phyloP scores from a whole-genome alignment of 768 basidiomycete genomes.

The Suillus luteus region DNA sequence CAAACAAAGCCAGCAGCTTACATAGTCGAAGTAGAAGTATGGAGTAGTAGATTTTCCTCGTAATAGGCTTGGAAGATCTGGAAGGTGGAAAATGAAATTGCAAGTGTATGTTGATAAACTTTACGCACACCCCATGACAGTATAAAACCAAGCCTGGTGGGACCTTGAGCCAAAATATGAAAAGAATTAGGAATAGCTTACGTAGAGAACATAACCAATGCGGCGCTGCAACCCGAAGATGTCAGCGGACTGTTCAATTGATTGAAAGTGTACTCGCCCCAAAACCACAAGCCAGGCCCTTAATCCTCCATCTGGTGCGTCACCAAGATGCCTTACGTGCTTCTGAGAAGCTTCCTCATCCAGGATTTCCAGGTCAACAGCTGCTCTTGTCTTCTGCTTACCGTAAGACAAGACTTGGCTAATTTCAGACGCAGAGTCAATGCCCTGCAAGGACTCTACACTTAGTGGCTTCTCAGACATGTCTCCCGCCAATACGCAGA shows the following conservation, averaged over 20 bases:
- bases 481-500: background rate
- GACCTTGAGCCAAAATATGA: background rate
- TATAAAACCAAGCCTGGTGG: constrained; percentile 62
- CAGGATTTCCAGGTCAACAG: constrained; percentile 2
- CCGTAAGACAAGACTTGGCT: background rate
- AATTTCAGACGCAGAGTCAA: background rate
- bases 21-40: constrained; percentile 63
- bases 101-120: background rate
- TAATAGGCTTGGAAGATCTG: constrained; percentile 80
- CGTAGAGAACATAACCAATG: constrained; percentile 14
- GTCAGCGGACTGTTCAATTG: constrained; percentile 20
- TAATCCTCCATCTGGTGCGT: constrained; percentile 31
- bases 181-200: constrained; percentile 5
- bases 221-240: constrained; percentile 41
- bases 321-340: constrained; percentile 23
- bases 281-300: constrained; percentile 34
- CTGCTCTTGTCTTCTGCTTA: background rate
- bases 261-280: constrained; percentile 21
- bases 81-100: background rate
- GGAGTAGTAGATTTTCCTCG: constrained; percentile 48
- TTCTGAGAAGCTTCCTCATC: constrained; percentile 10
- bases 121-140: constrained; percentile 75
- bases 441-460: background rate
- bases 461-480: background rate
- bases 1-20: constrained; percentile 27